Percentiles rank a stretch among this genome's conserved stretches.
These are phyloP conservation scores for Schizothecium vesticola DNA, from an alignment of 495 filamentous ascomycete species.

Conservation along the genomic window DNA sequence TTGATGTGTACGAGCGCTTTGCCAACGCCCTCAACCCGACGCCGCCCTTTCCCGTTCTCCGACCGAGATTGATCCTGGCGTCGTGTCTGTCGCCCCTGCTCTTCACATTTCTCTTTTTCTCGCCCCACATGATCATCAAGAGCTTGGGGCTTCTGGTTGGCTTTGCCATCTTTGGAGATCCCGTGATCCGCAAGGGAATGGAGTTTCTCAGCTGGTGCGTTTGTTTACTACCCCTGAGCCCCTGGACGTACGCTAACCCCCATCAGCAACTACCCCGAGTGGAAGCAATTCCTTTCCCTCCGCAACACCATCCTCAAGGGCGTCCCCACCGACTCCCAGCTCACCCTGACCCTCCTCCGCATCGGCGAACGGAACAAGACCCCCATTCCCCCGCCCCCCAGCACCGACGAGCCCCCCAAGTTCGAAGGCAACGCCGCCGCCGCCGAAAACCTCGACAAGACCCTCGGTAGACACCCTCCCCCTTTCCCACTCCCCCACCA, in stretches of 20 bases:
- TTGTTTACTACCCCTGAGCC: neutral
- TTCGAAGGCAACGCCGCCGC: slow-evolving; percentile 43
- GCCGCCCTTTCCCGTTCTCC: neutral
- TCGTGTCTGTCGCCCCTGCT: neutral
- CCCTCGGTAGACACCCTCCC: neutral
- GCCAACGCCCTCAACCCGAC: neutral
- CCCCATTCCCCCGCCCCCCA: slow-evolving; percentile 71
- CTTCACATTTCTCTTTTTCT: slow-evolving; percentile 39
- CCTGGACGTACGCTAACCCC: slow-evolving; percentile 36
- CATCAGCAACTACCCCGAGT: slow-evolving; percentile 59
- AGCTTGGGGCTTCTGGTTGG: slow-evolving; percentile 56
- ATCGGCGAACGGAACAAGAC: slow-evolving; percentile 74
- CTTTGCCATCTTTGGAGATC: slow-evolving; percentile 71
- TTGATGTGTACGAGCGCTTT: neutral
- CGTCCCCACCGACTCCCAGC: slow-evolving; percentile 76
- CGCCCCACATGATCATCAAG: slow-evolving; percentile 67
- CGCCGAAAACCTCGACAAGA: slow-evolving; percentile 35
- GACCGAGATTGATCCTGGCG: neutral
- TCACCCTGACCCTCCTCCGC: slow-evolving; percentile 73
- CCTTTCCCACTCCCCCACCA: neutral
- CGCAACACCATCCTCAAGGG: slow-evolving; percentile 66
- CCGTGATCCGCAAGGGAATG: slow-evolving; percentile 52
- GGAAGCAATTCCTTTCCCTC: slow-evolving; percentile 63
- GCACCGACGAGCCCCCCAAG: slow-evolving; percentile 19
- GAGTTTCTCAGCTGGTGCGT: slow-evolving; percentile 1